Base-by-base conservation (phyloP, 371 early-diverging fungal species). In the Mortierella sp. region DNA sequence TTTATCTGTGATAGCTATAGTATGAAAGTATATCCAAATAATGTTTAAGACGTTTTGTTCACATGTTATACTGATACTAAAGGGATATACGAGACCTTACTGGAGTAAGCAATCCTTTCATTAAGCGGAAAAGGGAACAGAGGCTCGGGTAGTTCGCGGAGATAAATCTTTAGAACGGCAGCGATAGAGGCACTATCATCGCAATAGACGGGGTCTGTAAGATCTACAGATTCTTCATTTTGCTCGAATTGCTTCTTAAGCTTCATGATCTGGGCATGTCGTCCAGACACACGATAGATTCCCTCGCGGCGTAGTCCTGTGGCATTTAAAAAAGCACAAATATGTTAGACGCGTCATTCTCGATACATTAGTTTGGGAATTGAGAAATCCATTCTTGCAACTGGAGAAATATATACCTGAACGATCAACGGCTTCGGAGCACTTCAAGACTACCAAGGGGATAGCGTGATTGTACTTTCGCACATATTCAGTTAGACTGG, bases 281-380 rank as follows among this genome's bases (percentile, higher is more conserved):
- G 84, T n/a, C 92, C 93, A 1, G 90, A 88, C 2, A 93, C 82
- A n/a, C 93, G 83, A 70, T 93, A 93, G 53, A 93, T 89, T 19
- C 93, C 93, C 76, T 93, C 93, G 40, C 88, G 88, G 55, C 90
- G 86, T 9, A 92, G 74, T 9, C 91, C 92, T 74, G 43, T 24
- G 32, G 22, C 16, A 45, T n/a, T 15, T 36, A 24, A 47, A 22
- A 0, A 47, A 38, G 24, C 11, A 40, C 45, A 22, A 0, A 22
- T 32, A 45, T 10, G 48, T 38, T 7, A 57, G 57, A 6, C 36
- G 36, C 36, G 43, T 19, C 28, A n/a, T 15, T 47, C 10, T 2
- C 19, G 15, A 43, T 15, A 43, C 15, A 0, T 43, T 43, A 43
- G 15, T 15, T 13, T 43, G n/a, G n/a, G n/a, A 48, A n/a, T 48